These are phyloP conservation scores for Umbelopsis sp. DNA, from an alignment of 192 early-diverging fungal species.

Conservation along the genomic window DNA sequence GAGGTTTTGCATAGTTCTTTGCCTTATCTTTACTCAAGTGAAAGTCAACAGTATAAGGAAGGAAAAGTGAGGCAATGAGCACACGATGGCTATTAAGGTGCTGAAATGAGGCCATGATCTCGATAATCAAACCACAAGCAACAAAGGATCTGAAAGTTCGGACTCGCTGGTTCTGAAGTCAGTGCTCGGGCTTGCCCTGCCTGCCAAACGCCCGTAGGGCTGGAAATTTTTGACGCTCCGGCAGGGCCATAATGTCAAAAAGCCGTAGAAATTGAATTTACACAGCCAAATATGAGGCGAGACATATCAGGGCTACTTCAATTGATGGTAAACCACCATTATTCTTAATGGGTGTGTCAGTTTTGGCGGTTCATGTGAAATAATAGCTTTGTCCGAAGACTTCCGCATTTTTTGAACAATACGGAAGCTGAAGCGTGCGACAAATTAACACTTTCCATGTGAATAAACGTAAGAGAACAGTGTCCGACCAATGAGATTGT, in stretches of 20 bases:
- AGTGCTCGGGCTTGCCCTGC: neutral
- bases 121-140: neutral
- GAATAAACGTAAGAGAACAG: constrained; percentile 5
- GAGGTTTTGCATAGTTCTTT: constrained; percentile 30
- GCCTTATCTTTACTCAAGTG: constrained; percentile 48
- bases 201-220: too few species aligned
- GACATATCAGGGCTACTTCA: too few species aligned
- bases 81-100: constrained; percentile 50
- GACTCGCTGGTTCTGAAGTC: neutral
- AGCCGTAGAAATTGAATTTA: too few species aligned
- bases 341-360: too few species aligned
- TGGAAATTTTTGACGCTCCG: constrained; percentile 6
- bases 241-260: neutral
- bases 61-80: constrained; percentile 73
- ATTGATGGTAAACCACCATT: too few species aligned
- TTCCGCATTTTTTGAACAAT: constrained; percentile 1
- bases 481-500: constrained; percentile 14
- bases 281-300: too few species aligned
- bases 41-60: constrained; percentile 75
- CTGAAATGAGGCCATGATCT: constrained; percentile 9
- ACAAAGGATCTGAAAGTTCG: neutral
- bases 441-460: constrained; percentile 12
- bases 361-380: constrained; percentile 4
- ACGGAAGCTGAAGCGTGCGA: constrained; percentile 21
- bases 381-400: neutral